Conservation (phyloP, 805 yeast genomes). For the Cyberlindnera subsufficiens region DNA sequence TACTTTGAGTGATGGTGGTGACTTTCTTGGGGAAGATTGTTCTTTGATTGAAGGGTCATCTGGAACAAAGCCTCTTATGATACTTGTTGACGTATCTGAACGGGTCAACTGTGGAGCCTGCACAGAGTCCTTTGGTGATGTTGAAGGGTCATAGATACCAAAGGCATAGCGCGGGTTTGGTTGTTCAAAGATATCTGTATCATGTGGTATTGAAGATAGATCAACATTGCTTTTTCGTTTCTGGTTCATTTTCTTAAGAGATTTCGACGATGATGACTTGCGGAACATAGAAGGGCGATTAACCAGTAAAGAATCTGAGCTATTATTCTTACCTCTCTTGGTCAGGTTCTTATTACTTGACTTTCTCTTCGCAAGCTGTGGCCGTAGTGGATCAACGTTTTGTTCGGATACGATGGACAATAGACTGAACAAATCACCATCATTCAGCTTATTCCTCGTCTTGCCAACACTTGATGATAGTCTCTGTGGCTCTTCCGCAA, state of each 20-base stretch:
- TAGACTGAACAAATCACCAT: slow-evolving; percentile 22
- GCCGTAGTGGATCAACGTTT: slow-evolving; percentile 12
- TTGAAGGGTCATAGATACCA: slow-evolving; percentile 15
- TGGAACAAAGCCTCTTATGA: slow-evolving; percentile 23
- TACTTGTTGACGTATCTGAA: slow-evolving; percentile 23
- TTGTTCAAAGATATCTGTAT: slow-evolving; percentile 23
- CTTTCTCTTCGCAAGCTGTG: slow-evolving; percentile 16
- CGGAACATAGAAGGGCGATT: slow-evolving; percentile 17
- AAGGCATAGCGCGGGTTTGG: slow-evolving; percentile 26
- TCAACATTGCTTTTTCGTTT: slow-evolving; percentile 13
- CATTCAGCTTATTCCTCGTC: slow-evolving; percentile 19
- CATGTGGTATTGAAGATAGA: slow-evolving; percentile 12
- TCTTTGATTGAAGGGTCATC: slow-evolving; percentile 3
- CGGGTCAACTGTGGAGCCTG: slow-evolving; percentile 15
- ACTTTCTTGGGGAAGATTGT: background rate
- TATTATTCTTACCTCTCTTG: slow-evolving; percentile 7
- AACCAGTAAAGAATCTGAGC: slow-evolving; percentile 10
- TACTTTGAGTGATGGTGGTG: background rate
- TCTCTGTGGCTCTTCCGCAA: background rate
- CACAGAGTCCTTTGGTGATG: slow-evolving; percentile 1
- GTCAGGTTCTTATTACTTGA: slow-evolving; percentile 16
- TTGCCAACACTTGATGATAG: slow-evolving; percentile 5
- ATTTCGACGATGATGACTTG: slow-evolving; percentile 22
- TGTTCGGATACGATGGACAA: slow-evolving; percentile 24
- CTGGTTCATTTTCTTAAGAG: slow-evolving; percentile 18